Evolutionary conservation across 2,329 filamentous ascomycete species (phyloP).

Genomic region (Fusarium goolgardi): DNA sequence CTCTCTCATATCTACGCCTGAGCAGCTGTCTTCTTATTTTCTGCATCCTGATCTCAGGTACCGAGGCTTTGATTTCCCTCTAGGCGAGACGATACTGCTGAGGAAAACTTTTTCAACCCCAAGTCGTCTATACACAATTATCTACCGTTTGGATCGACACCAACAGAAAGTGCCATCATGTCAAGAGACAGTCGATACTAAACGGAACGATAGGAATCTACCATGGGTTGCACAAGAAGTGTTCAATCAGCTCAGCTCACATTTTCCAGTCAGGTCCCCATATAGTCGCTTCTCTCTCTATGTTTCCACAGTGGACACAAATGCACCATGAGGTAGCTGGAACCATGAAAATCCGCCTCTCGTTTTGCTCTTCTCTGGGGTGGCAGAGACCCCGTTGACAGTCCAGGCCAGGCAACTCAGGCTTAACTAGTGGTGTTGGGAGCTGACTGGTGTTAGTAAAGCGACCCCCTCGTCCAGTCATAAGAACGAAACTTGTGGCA

Average conservation of each 20-base stretch:
- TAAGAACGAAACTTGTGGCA: slow-evolving; percentile 25
- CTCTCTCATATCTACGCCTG: background rate
- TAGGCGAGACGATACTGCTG: background rate
- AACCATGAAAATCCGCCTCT: slow-evolving; percentile 16
- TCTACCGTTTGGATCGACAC: slow-evolving; percentile 40
- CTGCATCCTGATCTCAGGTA: background rate
- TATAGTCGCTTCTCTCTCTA: slow-evolving; percentile 1
- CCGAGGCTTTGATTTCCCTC: background rate
- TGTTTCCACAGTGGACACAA: slow-evolving; percentile 14
- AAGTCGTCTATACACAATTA: slow-evolving; percentile 19
- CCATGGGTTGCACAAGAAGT: background rate
- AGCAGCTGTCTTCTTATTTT: background rate
- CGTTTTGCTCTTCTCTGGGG: slow-evolving; percentile 31
- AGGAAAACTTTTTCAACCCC: slow-evolving; percentile 8
- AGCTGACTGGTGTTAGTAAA: slow-evolving; percentile 33
- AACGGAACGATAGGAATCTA: background rate
- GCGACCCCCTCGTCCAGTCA: slow-evolving; percentile 28
- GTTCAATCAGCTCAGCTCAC: background rate
- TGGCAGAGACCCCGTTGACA: slow-evolving; percentile 27
- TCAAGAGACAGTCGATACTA: slow-evolving; percentile 9
- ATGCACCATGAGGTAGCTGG: slow-evolving; percentile 19
- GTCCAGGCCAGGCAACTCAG: slow-evolving; percentile 26
- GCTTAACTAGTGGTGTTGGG: slow-evolving; percentile 19
- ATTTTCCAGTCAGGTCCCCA: slow-evolving; percentile 13
- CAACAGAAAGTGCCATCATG: slow-evolving; percentile 25